Conservation (phyloP, 2,329 filamentous ascomycete species). For the Epichloe elymi region DNA sequence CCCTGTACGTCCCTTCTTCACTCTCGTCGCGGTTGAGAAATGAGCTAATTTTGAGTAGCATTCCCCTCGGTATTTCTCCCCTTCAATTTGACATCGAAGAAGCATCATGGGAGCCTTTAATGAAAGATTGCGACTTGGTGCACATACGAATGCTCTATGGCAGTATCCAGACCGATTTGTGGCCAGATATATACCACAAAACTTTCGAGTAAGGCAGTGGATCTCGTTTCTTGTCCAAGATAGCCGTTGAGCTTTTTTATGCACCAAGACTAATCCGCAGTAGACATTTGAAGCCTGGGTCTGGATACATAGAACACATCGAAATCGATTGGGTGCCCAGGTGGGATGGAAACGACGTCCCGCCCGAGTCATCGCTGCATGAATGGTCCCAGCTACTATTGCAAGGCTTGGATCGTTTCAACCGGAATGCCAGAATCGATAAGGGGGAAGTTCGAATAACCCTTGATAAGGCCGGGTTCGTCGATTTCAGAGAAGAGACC, state of each 20-base stretch:
- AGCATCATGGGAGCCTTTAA: slow-evolving; percentile 40
- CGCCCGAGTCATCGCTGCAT: slow-evolving; percentile 41
- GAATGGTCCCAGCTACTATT: slow-evolving; percentile 60
- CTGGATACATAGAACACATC: slow-evolving; percentile 70
- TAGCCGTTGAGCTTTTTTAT: background rate
- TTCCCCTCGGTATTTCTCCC: slow-evolving; percentile 46
- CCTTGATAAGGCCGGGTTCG: slow-evolving; percentile 62
- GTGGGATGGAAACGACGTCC: slow-evolving; percentile 53
- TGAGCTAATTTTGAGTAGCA: slow-evolving; percentile 34
- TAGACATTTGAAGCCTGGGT: slow-evolving; percentile 64
- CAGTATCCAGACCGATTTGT: slow-evolving; percentile 53
- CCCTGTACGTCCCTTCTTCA: slow-evolving; percentile 15
- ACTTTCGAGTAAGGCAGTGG: slow-evolving; percentile 45
- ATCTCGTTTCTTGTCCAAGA: background rate
- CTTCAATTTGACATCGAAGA: slow-evolving; percentile 65
- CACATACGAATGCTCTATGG: slow-evolving; percentile 71
- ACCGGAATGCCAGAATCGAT: slow-evolving; percentile 51
- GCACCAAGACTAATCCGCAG: background rate
- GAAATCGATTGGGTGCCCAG: slow-evolving; percentile 76
- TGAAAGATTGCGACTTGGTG: slow-evolving; percentile 60
- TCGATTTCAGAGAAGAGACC: slow-evolving; percentile 59
- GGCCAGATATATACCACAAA: slow-evolving; percentile 61
- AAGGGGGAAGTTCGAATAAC: slow-evolving; percentile 36
- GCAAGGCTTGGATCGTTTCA: slow-evolving; percentile 51
- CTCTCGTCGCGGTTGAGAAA: background rate